Evolutionary conservation across 2,329 filamentous ascomycete genomes (phyloP).

Genomic region (Didymella segeticola): DNA sequence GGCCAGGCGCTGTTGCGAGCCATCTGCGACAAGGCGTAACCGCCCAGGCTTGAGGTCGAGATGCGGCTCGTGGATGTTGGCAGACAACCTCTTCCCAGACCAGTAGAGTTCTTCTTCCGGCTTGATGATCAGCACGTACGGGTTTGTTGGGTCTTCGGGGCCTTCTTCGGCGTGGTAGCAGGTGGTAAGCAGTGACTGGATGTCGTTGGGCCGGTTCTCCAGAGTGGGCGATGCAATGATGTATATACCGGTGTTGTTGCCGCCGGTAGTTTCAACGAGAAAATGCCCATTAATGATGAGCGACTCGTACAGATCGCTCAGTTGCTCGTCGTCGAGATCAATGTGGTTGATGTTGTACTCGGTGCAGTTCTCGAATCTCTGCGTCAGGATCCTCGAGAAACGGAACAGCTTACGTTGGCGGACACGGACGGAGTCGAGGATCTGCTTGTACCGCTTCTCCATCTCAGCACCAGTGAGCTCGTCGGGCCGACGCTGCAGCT

Average conservation of each 20-base stretch:
- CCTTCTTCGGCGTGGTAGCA: constrained; percentile 73
- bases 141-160: constrained; percentile 76
- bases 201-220: constrained; percentile 76
- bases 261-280: constrained; percentile 74
- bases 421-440: constrained; percentile 93
- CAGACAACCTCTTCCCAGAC: constrained; percentile 77
- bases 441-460: constrained; percentile 96
- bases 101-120: constrained; percentile 81
- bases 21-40: constrained; percentile 85
- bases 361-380: constrained; percentile 94
- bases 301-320: constrained; percentile 80
- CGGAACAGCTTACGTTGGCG: constrained; percentile 95
- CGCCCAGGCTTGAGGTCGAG: constrained; percentile 88
- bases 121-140: constrained; percentile 83
- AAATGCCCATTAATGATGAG: constrained; percentile 86
- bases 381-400: constrained; percentile 87
- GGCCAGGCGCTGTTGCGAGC: constrained; percentile 77
- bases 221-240: constrained; percentile 85
- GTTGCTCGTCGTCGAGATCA: constrained; percentile 67
- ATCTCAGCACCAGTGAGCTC: constrained; percentile 82
- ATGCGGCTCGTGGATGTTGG: constrained; percentile 76
- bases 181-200: constrained; percentile 83
- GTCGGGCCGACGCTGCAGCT: constrained; percentile 82
- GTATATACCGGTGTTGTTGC: constrained; percentile 74
- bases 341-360: constrained; percentile 90